Base-by-base conservation (phyloP, 2,329 filamentous ascomycete genomes). In the Herpotrichia juniperi region DNA sequence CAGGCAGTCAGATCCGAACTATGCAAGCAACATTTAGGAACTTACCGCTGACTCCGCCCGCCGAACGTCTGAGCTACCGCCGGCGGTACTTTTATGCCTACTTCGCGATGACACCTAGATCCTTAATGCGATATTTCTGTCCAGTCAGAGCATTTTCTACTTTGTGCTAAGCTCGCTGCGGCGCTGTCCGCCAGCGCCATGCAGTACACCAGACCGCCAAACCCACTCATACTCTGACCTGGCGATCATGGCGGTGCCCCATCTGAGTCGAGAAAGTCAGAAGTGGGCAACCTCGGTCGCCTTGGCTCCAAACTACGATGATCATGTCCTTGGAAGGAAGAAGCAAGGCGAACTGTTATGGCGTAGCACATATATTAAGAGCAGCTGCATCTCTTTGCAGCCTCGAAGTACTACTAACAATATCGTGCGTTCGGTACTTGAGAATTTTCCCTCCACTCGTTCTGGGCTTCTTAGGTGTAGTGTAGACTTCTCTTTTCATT, bases 171-270 rank as follows among this genome's bases (percentile, higher is more conserved):
- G 17, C 45, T 48, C 21, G 21, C 12, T 37, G 17, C 22, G 50
- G 45, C 28, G 24, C 3, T 25, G 19, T 21, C 30, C n/a, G n/a
- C n/a, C 28, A 42, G n/a, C 32, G 32, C 35, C 22, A 47, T 17
- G n/a, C 35, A 14, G 32, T 5, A 19, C 32, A 11, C 19, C 35
- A 53, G 46, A 42, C 46, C 45, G 43, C 46, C 40, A 28, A 30
- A 49, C 39, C 46, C 46, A 32, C 24, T 32, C 48, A 24, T 32
- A 31, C 32, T 37, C 42, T 25, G 32, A n/a, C 46, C 16, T 48
- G 48, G 28, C 44, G 14, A 53, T 47, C 45, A 55, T 55, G 52
- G 55, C 49, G 32, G 49, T 51, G 55, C 53, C 19, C 31, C 10
- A 39, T 42, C 28, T 46, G 39, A 55, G 19, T 24, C 26, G 24